A percentile compares a stretch with the other conserved stretches of the same genome.
These are phyloP conservation scores for Meyerozyma elateridarum DNA, from an alignment of 1,139 yeast genomes.

Conservation along the genomic window DNA sequence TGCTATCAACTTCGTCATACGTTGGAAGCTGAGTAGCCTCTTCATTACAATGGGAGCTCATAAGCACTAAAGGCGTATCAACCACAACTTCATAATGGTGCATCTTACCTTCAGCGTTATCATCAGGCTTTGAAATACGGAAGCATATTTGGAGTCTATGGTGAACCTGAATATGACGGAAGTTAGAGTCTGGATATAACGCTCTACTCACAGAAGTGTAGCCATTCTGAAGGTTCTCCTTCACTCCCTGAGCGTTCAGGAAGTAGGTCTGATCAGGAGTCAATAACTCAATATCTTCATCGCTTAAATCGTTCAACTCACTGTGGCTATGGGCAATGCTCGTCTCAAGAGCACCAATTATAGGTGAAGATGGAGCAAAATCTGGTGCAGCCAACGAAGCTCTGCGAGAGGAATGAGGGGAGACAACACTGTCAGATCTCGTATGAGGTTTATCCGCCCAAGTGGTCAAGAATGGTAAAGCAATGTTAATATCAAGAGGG, in stretches of 20 bases:
- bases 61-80: slow-evolving; percentile 74
- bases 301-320: slow-evolving; percentile 13
- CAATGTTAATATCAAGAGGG: slow-evolving; percentile 43
- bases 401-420: slow-evolving; percentile 1
- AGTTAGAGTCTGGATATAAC: slow-evolving; percentile 65
- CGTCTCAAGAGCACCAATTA: slow-evolving; percentile 41
- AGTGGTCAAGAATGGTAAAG: slow-evolving; percentile 45
- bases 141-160: slow-evolving; percentile 79
- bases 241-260: slow-evolving; percentile 22
- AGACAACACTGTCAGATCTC: slow-evolving; percentile 2
- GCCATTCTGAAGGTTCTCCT: slow-evolving; percentile 34
- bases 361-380: slow-evolving; percentile 30
- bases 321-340: slow-evolving; percentile 26
- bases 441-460: slow-evolving; percentile 26
- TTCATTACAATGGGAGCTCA: slow-evolving; percentile 67
- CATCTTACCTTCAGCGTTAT: slow-evolving; percentile 50
- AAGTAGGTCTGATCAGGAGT: slow-evolving; percentile 28
- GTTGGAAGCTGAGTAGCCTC: slow-evolving; percentile 70
- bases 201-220: slow-evolving; percentile 35
- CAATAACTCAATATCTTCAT: slow-evolving; percentile 19
- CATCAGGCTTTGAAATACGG: slow-evolving; percentile 66
- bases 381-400: slow-evolving; percentile 6
- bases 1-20: slow-evolving; percentile 33
- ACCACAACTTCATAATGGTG: slow-evolving; percentile 88
- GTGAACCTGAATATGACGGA: slow-evolving; percentile 61